These are phyloP conservation scores for Mucor irregularis DNA, from an alignment of 371 early-diverging fungal genomes.

Conservation along the genomic window DNA sequence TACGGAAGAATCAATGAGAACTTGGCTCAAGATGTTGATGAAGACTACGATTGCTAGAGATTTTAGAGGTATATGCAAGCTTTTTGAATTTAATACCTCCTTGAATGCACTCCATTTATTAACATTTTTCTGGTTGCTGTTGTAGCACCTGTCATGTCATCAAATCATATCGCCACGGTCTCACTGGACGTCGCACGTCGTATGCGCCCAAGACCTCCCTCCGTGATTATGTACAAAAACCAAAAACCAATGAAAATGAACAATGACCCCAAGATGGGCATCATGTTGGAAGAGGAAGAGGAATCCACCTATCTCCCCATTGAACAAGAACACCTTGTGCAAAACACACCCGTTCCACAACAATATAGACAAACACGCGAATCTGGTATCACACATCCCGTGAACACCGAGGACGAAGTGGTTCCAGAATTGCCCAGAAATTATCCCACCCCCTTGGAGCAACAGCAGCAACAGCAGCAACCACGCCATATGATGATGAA, in stretches of 20 bases:
- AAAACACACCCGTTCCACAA: conserved; percentile 3
- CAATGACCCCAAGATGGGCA: conserved; percentile 24
- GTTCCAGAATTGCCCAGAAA: background rate
- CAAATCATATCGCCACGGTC: conserved; percentile 66
- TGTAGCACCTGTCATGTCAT: conserved; percentile 68
- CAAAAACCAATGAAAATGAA: conserved; percentile 20
- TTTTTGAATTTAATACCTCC: background rate
- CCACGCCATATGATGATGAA: conserved; percentile 2
- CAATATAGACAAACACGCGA: conserved; percentile 24
- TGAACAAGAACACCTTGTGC: background rate
- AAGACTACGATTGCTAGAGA: conserved; percentile 74
- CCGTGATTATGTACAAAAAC: conserved; percentile 49
- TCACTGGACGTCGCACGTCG: conserved; percentile 62
- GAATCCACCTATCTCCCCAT: background rate
- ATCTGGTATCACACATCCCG: conserved; percentile 26
- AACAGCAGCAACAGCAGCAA: background rate
- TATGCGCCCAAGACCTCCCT: conserved; percentile 69
- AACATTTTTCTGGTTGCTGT: background rate
- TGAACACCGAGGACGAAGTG: conserved; percentile 10
- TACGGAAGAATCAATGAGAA: conserved; percentile 53
- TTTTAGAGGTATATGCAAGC: conserved; percentile 31
- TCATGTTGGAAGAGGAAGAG: conserved; percentile 33
- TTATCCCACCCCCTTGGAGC: conserved; percentile 1
- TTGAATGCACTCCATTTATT: background rate
- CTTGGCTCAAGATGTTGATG: conserved; percentile 70